Evolutionary conservation across 805 yeast species (phyloP).

Genomic region (Saccharomycopsis synnaedendra): DNA sequence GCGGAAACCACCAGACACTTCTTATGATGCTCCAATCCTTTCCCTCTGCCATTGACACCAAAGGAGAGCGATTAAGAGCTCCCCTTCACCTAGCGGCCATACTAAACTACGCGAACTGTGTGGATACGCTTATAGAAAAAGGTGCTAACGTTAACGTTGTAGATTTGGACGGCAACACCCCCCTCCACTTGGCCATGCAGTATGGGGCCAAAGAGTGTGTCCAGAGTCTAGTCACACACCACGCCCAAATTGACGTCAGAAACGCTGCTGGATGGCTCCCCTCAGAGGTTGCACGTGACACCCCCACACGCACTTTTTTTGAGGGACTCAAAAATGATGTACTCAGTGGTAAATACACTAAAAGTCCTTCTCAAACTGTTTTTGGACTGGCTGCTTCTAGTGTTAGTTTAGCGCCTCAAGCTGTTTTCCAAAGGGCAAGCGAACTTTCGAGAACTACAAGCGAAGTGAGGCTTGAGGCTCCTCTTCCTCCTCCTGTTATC

Average conservation of each 20-base stretch:
- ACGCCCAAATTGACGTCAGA: conserved; percentile 34
- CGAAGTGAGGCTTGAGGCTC: background rate
- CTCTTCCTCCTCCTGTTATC: background rate
- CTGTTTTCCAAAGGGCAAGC: background rate
- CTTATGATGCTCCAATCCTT: conserved; percentile 53
- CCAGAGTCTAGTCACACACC: conserved; percentile 37
- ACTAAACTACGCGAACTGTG: conserved; percentile 49
- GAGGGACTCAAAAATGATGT: conserved; percentile 20
- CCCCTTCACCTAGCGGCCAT: conserved; percentile 62
- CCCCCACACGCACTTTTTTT: conserved; percentile 36
- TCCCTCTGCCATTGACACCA: conserved; percentile 39
- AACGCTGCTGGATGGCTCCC: conserved; percentile 61
- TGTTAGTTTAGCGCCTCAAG: background rate
- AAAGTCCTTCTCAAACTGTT: background rate
- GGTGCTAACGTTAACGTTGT: conserved; percentile 69
- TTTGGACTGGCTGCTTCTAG: background rate
- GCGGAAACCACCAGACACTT: conserved; percentile 62
- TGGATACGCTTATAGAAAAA: conserved; percentile 52
- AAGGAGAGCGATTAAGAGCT: conserved; percentile 38
- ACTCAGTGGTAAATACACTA: conserved; percentile 11
- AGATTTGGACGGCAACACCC: conserved; percentile 70
- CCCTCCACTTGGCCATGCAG: conserved; percentile 74
- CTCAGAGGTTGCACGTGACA: conserved; percentile 44
- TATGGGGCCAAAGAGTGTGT: conserved; percentile 51
- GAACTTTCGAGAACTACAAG: background rate